Base-by-base conservation (phyloP, 805 yeast genomes). In the Starmerella stellata region DNA sequence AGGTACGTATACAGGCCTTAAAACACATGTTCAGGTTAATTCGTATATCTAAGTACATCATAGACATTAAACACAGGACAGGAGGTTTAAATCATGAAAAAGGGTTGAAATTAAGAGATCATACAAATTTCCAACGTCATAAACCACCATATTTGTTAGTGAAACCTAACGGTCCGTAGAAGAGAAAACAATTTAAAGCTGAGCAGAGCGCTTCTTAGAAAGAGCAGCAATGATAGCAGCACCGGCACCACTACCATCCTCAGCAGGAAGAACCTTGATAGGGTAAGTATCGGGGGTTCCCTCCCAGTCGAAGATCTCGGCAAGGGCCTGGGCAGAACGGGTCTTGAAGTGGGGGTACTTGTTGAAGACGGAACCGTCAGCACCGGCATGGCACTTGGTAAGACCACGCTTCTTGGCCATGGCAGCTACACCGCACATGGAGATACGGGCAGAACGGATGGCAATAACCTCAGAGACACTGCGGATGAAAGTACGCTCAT, bases 231-330 rank as follows among this genome's bases (percentile, higher is more conserved):
- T 87, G 52, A 87, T 71, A 38, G 96, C 98, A 40, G 98, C 98
- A 57, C 98, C 98, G 36, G 81, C 95, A 65, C 96, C 96, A 29
- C 90, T 78, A 52, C 98, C 98, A 64, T 90, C 98, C 64, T 87
- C 95, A 48, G 98, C 96, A 42, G 92, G 79, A 30, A 77, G 80
- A 50, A 85, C 74, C 47, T 68, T 62, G 54, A 90, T 75, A 47
- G 96, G 96, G 59, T 82, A 82, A 43, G 73, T 72, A 47, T 64
- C 56, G 35, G 61, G 53, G 38, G 61, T 56, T 44, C 55, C 60
- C 29, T 61, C 56, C 95, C 95, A 87, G 48, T 66, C 87, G 55
- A 81, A 80, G 52, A 87, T 82, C 56, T 83, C 95, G 60, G 75
- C 74, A 57, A 87, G 69, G 42, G 80, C 95, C 55, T 69, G 68